A percentile compares a stretch with the other conserved stretches of the same genome.
These are phyloP conservation scores for Russula ochroleuca DNA, from an alignment of 768 basidiomycete genomes.

Conservation along the genomic window DNA sequence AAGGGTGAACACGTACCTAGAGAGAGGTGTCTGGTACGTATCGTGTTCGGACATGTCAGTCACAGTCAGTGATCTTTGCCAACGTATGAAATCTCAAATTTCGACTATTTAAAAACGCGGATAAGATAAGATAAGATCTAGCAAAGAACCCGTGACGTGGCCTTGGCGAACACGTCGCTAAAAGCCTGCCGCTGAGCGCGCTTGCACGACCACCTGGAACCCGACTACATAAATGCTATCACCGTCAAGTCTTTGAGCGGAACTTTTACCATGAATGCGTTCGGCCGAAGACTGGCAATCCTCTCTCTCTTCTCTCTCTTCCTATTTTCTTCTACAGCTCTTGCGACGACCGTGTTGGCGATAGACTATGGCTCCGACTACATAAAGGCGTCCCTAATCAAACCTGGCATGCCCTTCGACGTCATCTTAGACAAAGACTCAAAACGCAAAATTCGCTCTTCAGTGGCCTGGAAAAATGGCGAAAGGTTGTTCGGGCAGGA, in stretches of 20 bases:
- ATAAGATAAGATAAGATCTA: slow-evolving; percentile 17
- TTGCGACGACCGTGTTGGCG: slow-evolving; percentile 72
- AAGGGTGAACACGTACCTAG: neutral
- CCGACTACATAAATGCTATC: slow-evolving; percentile 13
- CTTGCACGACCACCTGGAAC: neutral
- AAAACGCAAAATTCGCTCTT: slow-evolving; percentile 88
- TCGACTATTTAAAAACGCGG: neutral
- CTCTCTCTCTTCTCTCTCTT: slow-evolving; percentile 24
- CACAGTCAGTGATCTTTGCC: neutral
- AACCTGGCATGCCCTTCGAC: slow-evolving; percentile 92
- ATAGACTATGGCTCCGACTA: slow-evolving; percentile 98
- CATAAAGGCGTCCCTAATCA: slow-evolving; percentile 95
- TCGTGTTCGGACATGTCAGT: slow-evolving; percentile 15
- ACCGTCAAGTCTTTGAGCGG: slow-evolving; percentile 10
- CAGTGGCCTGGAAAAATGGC: slow-evolving; percentile 87
- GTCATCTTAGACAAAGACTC: slow-evolving; percentile 95
- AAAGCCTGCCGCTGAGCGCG: too few relatives aligned
- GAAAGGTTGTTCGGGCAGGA: slow-evolving; percentile 89
- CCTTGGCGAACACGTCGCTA: slow-evolving; percentile 18
- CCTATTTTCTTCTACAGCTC: slow-evolving; percentile 28
- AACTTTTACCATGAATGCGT: slow-evolving; percentile 12
- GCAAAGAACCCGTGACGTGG: slow-evolving; percentile 24
- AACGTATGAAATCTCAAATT: neutral
- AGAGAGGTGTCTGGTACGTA: slow-evolving; percentile 23
- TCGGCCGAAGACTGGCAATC: slow-evolving; percentile 17